phyloP scores from a whole-genome alignment of 2,329 filamentous ascomycete genomes.

The Hypoxylon sp. region DNA sequence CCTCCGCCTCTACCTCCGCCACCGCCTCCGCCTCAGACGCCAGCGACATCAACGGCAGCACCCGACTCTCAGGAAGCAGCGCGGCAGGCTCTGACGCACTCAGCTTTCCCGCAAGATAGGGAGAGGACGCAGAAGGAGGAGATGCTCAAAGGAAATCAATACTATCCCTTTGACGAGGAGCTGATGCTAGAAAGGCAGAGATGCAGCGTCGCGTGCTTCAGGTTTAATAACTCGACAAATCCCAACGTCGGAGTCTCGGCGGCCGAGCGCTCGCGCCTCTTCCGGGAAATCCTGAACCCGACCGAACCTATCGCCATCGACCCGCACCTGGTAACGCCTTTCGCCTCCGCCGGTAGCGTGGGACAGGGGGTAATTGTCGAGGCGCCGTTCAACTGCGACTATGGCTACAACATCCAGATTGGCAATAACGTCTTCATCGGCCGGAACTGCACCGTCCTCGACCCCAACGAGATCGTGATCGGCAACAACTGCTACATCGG shows the following conservation, averaged over 20 bases:
- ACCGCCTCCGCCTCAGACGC: slow-evolving; percentile 33
- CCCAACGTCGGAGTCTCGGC: slow-evolving; percentile 74
- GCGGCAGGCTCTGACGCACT: slow-evolving; percentile 65
- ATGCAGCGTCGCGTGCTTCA: slow-evolving; percentile 81
- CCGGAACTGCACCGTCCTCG: slow-evolving; percentile 83
- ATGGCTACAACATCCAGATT: slow-evolving; percentile 93
- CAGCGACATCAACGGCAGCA: slow-evolving; percentile 45
- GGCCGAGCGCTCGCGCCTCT: slow-evolving; percentile 72
- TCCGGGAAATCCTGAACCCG: slow-evolving; percentile 75
- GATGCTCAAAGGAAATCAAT: slow-evolving; percentile 84
- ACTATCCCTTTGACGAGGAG: slow-evolving; percentile 79
- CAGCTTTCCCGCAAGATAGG: slow-evolving; percentile 54
- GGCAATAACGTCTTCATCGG: slow-evolving; percentile 86
- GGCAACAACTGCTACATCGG: slow-evolving; percentile 80
- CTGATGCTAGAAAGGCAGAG: slow-evolving; percentile 84
- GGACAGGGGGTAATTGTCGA: slow-evolving; percentile 83
- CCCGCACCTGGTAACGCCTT: slow-evolving; percentile 59
- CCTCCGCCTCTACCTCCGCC: slow-evolving; percentile 19
- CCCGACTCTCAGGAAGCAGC: slow-evolving; percentile 63
- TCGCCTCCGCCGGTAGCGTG: slow-evolving; percentile 66
- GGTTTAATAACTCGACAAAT: slow-evolving; percentile 85
- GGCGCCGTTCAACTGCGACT: slow-evolving; percentile 90
- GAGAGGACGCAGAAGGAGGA: slow-evolving; percentile 80
- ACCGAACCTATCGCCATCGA: slow-evolving; percentile 63
- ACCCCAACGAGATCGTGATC: slow-evolving; percentile 84